Percentiles rank a stretch among this genome's conserved stretches.
phyloP scores from a whole-genome alignment of 208 protist genomes.

The Trypanosoma melophagium region DNA sequence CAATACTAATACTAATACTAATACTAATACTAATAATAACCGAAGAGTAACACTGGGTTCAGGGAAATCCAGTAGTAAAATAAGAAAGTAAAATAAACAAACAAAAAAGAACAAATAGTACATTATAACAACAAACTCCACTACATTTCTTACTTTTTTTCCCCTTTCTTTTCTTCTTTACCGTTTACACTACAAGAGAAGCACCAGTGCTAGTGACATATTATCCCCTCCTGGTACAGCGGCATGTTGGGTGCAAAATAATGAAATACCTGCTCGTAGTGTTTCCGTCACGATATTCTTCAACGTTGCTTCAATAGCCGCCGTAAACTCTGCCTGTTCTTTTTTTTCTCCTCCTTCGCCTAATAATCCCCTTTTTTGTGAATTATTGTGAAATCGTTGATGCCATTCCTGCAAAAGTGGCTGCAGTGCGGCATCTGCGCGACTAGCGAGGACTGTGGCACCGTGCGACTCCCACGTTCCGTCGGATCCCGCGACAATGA shows the following conservation, averaged over 20 bases:
- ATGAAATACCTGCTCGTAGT: neutral
- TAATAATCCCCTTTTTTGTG: neutral
- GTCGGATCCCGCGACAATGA: slow-evolving; percentile 28
- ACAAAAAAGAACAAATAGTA: too few relatives aligned
- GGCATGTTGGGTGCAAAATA: neutral
- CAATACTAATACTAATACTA: too few relatives aligned
- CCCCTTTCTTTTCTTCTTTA: neutral
- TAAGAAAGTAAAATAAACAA: too few relatives aligned
- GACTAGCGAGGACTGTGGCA: slow-evolving; percentile 15
- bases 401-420: neutral
- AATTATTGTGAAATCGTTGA: neutral
- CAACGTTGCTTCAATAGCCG: neutral
- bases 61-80: too few relatives aligned
- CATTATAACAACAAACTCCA: too few relatives aligned
- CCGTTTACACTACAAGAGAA: neutral
- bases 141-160: neutral
- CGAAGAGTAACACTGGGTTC: too few relatives aligned
- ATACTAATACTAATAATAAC: too few relatives aligned
- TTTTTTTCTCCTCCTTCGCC: too few relatives aligned
- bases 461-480: slow-evolving; percentile 31
- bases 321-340: neutral
- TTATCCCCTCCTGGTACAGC: slow-evolving; percentile 1
- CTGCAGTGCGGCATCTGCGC: slow-evolving; percentile 15
- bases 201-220: slow-evolving; percentile 6
- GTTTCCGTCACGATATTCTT: neutral